phyloP scores from a whole-genome alignment of 2,329 filamentous ascomycete species.

The Penicillium sp. region DNA sequence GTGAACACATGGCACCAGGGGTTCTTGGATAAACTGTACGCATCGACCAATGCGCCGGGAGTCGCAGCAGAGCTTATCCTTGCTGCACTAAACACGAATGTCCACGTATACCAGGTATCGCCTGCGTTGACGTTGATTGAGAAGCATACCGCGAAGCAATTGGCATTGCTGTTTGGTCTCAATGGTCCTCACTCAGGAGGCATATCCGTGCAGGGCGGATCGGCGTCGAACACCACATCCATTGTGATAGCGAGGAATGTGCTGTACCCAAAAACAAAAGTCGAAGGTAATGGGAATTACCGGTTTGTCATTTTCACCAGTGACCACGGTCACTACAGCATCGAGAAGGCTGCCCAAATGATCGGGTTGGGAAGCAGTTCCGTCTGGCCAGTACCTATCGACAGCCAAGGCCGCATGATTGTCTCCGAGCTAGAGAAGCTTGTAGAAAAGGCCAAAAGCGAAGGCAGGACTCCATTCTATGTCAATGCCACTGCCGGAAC shows the following conservation, averaged over 20 bases:
- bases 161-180: slow-evolving; percentile 77
- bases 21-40: slow-evolving; percentile 92
- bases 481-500: slow-evolving; percentile 95
- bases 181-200: slow-evolving; percentile 65
- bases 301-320: slow-evolving; percentile 83
- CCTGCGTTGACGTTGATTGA: slow-evolving; percentile 84
- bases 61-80: slow-evolving; percentile 81
- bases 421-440: slow-evolving; percentile 60
- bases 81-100: slow-evolving; percentile 83
- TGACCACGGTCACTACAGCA: slow-evolving; percentile 85
- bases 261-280: slow-evolving; percentile 75
- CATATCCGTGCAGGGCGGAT: slow-evolving; percentile 74
- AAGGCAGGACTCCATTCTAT: slow-evolving; percentile 81
- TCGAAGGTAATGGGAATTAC: slow-evolving; percentile 59
- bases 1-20: slow-evolving; percentile 99
- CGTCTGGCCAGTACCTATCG: slow-evolving; percentile 72
- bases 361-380: slow-evolving; percentile 74
- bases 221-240: slow-evolving; percentile 77
- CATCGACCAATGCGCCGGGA: slow-evolving; percentile 83
- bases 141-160: slow-evolving; percentile 68
- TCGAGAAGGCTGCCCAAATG: slow-evolving; percentile 92
- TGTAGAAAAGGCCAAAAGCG: slow-evolving; percentile 57
- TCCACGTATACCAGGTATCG: slow-evolving; percentile 91
- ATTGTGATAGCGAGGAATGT: slow-evolving; percentile 85
- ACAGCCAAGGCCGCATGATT: slow-evolving; percentile 68